phyloP scores from a whole-genome alignment of 2,329 filamentous ascomycete genomes.

The Aulographum hederae region DNA sequence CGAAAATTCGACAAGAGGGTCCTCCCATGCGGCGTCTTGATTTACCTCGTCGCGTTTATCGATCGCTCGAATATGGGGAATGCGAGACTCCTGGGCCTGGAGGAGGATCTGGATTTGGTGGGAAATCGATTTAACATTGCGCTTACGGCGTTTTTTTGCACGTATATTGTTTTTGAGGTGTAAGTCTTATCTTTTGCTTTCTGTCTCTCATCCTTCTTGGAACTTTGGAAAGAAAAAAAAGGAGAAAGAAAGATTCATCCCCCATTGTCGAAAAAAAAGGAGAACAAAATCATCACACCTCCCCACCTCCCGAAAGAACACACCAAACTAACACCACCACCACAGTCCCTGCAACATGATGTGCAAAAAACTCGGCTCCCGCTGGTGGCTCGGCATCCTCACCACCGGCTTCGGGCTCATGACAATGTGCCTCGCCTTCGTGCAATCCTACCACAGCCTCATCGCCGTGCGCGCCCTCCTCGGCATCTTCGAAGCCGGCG shows the following conservation, averaged over 20 bases:
- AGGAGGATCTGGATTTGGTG: conserved; percentile 4
- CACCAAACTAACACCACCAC: too few species aligned
- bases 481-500: conserved; percentile 1
- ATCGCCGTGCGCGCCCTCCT: conserved; percentile 4
- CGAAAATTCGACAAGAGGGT: background rate
- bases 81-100: conserved; percentile 6
- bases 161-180: conserved; percentile 19
- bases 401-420: background rate
- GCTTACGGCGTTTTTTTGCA: conserved; percentile 25
- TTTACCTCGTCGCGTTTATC: background rate
- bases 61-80: conserved; percentile 5
- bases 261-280: too few species aligned
- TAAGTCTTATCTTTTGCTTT: too few species aligned
- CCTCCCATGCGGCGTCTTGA: background rate
- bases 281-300: too few species aligned
- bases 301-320: too few species aligned
- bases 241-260: too few species aligned
- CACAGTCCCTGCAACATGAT: too few species aligned
- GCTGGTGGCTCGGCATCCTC: background rate
- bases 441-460: background rate
- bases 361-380: too few species aligned
- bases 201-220: too few species aligned
- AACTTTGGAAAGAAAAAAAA: too few species aligned
- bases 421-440: background rate
- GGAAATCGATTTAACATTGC: conserved; percentile 12